Base-by-base conservation (phyloP, 139 green algal species). In the Dunaliella primolecta region DNA sequence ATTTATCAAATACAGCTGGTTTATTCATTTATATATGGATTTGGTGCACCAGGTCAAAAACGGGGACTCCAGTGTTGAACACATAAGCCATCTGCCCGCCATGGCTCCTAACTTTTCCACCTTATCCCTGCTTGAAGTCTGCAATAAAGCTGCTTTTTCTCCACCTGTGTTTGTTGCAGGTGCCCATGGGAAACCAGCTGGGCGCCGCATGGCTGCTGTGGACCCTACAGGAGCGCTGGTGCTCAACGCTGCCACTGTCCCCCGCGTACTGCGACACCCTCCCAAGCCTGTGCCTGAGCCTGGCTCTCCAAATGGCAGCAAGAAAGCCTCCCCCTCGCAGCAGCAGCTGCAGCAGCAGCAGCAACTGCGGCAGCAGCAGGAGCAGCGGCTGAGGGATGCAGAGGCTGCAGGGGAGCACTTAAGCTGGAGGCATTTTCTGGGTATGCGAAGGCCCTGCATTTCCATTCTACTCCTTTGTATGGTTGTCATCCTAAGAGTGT, bases 181-280 rank as follows among this genome's bases (percentile, higher is more conserved):
- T 36, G 75, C n/a, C 30, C 75, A 33, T 36, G 75, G 7, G 1
- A 64, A 64, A 15, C 46, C 46, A 64, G 46, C 46, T 25, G n/a
- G 24, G 30, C 27, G 75, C 29, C 29, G 75, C 29, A 80, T 80
- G 75, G 75, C 33, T 11, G n/a, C 27, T 23, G n/a, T 80, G 1
- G 75, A 80, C 30, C 30, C 30, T 1, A 80, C 75, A 2, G 75
- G 75, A 2, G 75, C n/a, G 2, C 75, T 80, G n/a, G 33, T 33
- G n/a, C 75, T 80, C 75, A 80, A 80, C n/a, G 75, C 75, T 23
- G 75, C 75, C 75, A 80, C 75, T 23, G 75, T 80, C 29, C 75
- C 75, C 2, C 75, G 75, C 30, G 75, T 80, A 30, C 75, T 64
- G 7, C 7, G 15, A 64, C 46, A 64, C 15, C 7, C 46, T 15